Percentiles rank a stretch among this genome's conserved stretches.
phyloP scores from a whole-genome alignment of 2,329 filamentous ascomycete genomes.

The Hypoxylon sp. region DNA sequence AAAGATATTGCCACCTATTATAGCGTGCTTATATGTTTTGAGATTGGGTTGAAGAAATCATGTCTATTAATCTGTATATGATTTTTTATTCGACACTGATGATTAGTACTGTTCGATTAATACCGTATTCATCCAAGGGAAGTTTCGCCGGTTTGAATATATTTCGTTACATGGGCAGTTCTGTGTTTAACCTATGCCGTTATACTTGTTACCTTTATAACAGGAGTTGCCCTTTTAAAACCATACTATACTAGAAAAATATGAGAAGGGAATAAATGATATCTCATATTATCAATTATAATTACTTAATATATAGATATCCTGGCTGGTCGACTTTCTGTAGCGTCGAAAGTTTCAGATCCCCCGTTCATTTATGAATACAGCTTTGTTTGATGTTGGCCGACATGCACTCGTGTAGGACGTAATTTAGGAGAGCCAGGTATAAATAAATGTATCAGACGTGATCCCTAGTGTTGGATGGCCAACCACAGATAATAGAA shows the following conservation, averaged over 20 bases:
- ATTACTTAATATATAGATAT: slow-evolving; percentile 12
- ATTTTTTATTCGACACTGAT: background rate
- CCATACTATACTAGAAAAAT: background rate
- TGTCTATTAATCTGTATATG: background rate
- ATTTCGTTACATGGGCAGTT: background rate
- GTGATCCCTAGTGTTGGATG: slow-evolving; percentile 4
- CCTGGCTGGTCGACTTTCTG: slow-evolving; percentile 2
- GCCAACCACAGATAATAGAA: slow-evolving; percentile 7
- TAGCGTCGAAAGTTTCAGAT: background rate
- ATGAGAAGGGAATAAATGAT: background rate
- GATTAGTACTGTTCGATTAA: background rate
- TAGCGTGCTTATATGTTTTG: background rate
- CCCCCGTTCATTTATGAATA: background rate
- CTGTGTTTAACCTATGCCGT: too few species aligned
- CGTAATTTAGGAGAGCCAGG: slow-evolving; percentile 7
- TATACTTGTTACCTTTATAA: background rate
- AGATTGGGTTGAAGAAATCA: background rate
- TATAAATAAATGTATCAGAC: background rate
- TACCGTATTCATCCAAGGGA: background rate
- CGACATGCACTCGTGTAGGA: slow-evolving; percentile 8
- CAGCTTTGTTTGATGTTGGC: slow-evolving; percentile 6
- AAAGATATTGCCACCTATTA: background rate
- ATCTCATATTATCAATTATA: slow-evolving; percentile 32
- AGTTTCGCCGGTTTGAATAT: background rate
- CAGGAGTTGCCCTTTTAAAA: background rate